Conservation (phyloP, 202 grass and related monocot species). For the Zizania palustris region DNA sequence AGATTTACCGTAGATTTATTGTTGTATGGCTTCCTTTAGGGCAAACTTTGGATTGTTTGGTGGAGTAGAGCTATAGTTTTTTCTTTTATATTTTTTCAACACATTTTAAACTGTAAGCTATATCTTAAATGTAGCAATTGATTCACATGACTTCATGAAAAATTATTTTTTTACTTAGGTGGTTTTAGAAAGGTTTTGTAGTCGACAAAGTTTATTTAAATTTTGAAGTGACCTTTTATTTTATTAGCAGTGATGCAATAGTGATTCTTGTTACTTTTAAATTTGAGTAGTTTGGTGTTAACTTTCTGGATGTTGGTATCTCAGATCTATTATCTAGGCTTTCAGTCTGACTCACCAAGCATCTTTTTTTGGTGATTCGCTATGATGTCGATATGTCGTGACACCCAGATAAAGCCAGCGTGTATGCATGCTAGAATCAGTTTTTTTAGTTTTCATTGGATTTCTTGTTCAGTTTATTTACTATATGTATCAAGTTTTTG, state of each 20-base stretch:
- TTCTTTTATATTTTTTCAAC: background rate
- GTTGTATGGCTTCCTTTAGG: background rate
- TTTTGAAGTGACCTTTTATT: background rate
- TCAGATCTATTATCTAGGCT: background rate
- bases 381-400: slow-evolving; percentile 11
- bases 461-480: no score
- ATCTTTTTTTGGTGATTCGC: background rate
- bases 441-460: no score
- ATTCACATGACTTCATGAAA: background rate
- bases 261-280: background rate
- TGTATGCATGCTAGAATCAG: no score
- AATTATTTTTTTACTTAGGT: background rate
- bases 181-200: background rate
- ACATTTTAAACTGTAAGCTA: background rate
- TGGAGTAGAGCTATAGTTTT: background rate
- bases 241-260: background rate
- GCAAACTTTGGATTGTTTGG: background rate
- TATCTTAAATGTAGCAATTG: background rate
- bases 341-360: background rate
- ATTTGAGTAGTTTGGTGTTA: background rate
- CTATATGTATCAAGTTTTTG: background rate
- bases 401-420: background rate
- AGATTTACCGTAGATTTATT: background rate
- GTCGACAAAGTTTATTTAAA: background rate
- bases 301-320: background rate